Conservation (phyloP, 192 early-diverging fungal species). For the Backusella circina region DNA sequence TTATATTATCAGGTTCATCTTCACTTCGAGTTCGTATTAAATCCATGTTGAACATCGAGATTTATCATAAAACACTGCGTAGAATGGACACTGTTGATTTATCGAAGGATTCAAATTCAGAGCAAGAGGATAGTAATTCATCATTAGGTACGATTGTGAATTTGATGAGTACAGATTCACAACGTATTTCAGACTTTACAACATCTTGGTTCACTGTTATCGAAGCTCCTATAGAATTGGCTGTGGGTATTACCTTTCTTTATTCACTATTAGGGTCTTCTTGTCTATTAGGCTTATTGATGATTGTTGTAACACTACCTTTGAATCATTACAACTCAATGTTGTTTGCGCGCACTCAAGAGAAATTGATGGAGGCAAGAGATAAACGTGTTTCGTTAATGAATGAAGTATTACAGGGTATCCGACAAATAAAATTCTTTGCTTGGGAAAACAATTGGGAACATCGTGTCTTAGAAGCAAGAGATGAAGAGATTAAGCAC, state of each 20-base stretch:
- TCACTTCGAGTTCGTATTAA: conserved; percentile 26
- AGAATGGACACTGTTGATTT: conserved; percentile 49
- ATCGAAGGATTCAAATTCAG: conserved; percentile 31
- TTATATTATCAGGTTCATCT: conserved; percentile 13
- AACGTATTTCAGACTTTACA: conserved; percentile 44
- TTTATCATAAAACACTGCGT: conserved; percentile 60
- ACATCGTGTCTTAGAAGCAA: conserved; percentile 19
- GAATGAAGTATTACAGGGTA: conserved; percentile 64
- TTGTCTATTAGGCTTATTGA: conserved; percentile 32
- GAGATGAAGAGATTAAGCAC: conserved; percentile 24
- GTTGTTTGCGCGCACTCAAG: conserved; percentile 45
- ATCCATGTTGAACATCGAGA: conserved; percentile 41
- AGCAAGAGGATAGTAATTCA: conserved; percentile 28
- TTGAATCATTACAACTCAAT: conserved; percentile 35
- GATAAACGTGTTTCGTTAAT: conserved; percentile 65
- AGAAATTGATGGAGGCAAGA: conserved; percentile 60
- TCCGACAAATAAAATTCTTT: conserved; percentile 64
- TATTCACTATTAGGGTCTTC: conserved; percentile 36
- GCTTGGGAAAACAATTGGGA: conserved; percentile 47
- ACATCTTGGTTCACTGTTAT: conserved; percentile 42
- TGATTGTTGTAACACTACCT: conserved; percentile 46
- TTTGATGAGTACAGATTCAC: conserved; percentile 41
- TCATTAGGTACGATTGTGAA: conserved; percentile 38
- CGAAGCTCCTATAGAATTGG: conserved; percentile 46
- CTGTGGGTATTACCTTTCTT: conserved; percentile 40